phyloP scores from a whole-genome alignment of 2,329 filamentous ascomycete genomes.

The Teratosphaeria viscida region DNA sequence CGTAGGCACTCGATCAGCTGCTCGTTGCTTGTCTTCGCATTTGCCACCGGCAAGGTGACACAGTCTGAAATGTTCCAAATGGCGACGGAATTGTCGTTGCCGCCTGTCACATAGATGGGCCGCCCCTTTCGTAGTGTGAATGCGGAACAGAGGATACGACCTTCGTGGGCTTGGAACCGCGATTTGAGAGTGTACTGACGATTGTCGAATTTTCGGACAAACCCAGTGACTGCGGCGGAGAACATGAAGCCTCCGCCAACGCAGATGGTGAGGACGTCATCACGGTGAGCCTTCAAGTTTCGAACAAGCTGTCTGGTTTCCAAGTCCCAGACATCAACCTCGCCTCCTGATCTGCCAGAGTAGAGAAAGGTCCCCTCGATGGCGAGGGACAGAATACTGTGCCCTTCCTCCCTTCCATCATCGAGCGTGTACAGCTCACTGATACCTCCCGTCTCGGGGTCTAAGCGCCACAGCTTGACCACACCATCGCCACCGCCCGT shows the following conservation, averaged over 20 bases:
- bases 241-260: constrained; percentile 79
- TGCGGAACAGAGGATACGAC: constrained; percentile 77
- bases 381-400: constrained; percentile 63
- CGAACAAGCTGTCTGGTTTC: constrained; percentile 85
- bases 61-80: constrained; percentile 70
- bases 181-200: constrained; percentile 72
- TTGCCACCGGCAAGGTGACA: constrained; percentile 33
- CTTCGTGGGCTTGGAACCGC: constrained; percentile 73
- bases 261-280: constrained; percentile 76
- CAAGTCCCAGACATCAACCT: constrained; percentile 93
- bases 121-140: constrained; percentile 59
- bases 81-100: constrained; percentile 80
- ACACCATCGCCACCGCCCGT: constrained; percentile 89
- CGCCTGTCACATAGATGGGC: constrained; percentile 86
- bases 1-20: constrained; percentile 55
- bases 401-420: constrained; percentile 47
- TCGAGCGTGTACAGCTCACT: constrained; percentile 58
- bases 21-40: constrained; percentile 49
- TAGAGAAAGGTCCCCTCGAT: constrained; percentile 89
- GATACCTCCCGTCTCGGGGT: constrained; percentile 51
- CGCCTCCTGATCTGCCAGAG: constrained; percentile 73
- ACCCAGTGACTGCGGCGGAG: constrained; percentile 82
- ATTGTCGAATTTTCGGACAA: constrained; percentile 53
- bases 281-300: constrained; percentile 69
- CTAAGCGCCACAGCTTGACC: constrained; percentile 83